Conservation (phyloP, 257 asterid species). For the Nicotiana noctiflora region DNA sequence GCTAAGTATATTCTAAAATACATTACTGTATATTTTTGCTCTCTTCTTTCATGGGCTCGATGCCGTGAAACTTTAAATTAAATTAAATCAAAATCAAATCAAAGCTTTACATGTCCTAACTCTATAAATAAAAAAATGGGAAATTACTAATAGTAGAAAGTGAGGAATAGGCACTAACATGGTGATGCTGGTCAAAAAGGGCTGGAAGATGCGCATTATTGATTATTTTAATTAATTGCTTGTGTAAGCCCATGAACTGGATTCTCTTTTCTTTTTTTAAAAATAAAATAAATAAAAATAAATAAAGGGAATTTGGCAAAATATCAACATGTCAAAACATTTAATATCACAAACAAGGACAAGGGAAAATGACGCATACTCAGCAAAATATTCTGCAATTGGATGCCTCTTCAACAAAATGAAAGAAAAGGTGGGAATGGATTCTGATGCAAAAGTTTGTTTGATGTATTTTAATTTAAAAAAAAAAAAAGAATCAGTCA, state of each 20-base stretch:
- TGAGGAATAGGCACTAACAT: slow-evolving; percentile 37
- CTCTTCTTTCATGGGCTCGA: slow-evolving; percentile 41
- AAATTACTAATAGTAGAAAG: slow-evolving; percentile 45
- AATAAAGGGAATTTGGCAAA: not conserved
- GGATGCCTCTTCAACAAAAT: slow-evolving; percentile 7
- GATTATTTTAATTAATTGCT: slow-evolving; percentile 10
- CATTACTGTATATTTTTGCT: not conserved
- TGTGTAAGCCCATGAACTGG: slow-evolving; percentile 34
- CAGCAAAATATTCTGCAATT: slow-evolving; percentile 11
- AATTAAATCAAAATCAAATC: not conserved
- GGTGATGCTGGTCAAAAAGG: slow-evolving; percentile 35
- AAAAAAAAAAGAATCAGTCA: not conserved
- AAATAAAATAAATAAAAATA: not conserved
- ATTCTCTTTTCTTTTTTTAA: slow-evolving; percentile 20
- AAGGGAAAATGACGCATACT: slow-evolving; percentile 19
- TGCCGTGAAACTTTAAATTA: slow-evolving; percentile 8
- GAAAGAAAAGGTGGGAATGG: slow-evolving; percentile 19
- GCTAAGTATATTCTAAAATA: slow-evolving; percentile 10
- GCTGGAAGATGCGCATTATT: not conserved
- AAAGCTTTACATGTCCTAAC: not conserved
- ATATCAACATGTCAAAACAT: slow-evolving; percentile 11
- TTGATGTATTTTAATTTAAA: not conserved
- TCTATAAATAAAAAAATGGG: not conserved
- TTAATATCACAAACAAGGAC: slow-evolving; percentile 13
- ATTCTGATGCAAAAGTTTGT: slow-evolving; percentile 25